Evolutionary conservation across 164 flowering plant genomes (phyloP).

Genomic region (Umbilicus rupestris): DNA sequence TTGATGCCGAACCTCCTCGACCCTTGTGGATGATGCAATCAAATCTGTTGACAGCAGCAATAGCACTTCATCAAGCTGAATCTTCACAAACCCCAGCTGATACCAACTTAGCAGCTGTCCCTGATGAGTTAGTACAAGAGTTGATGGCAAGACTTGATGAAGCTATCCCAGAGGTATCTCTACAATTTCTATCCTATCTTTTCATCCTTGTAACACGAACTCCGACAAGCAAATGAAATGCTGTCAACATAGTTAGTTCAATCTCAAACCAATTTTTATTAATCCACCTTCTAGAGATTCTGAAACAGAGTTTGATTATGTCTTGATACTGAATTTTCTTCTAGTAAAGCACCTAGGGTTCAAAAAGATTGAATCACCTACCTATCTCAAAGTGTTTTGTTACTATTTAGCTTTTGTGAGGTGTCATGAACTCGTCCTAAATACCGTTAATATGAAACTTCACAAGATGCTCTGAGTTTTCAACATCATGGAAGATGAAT

Average conservation of each 20-base stretch:
- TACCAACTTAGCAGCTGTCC: slow-evolving; percentile 18
- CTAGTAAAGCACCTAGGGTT: neutral
- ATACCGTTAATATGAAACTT: neutral
- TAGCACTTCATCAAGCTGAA: slow-evolving; percentile 29
- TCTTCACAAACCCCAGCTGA: slow-evolving; percentile 29
- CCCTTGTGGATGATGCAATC: slow-evolving; percentile 71
- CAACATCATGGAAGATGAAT: neutral
- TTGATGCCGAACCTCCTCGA: slow-evolving; percentile 83
- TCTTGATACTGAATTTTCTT: neutral
- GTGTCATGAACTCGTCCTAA: neutral
- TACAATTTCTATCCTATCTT: neutral
- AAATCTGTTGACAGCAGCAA: slow-evolving; percentile 37
- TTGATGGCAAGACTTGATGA: slow-evolving; percentile 28
- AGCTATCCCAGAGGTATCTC: slow-evolving; percentile 31
- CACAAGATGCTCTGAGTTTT: neutral
- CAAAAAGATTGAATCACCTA: neutral
- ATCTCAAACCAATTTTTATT: neutral
- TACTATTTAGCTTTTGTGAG: too few species aligned
- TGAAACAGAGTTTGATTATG: too few species aligned
- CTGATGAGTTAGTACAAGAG: slow-evolving; percentile 23
- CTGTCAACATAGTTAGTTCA: neutral
- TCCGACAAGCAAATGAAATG: neutral
- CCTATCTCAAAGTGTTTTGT: neutral
- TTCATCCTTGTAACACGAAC: neutral
- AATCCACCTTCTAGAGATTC: neutral